These are phyloP conservation scores for Rutidosis leptorrhynchoides DNA, from an alignment of 129 eudicot species.

Conservation along the genomic window DNA sequence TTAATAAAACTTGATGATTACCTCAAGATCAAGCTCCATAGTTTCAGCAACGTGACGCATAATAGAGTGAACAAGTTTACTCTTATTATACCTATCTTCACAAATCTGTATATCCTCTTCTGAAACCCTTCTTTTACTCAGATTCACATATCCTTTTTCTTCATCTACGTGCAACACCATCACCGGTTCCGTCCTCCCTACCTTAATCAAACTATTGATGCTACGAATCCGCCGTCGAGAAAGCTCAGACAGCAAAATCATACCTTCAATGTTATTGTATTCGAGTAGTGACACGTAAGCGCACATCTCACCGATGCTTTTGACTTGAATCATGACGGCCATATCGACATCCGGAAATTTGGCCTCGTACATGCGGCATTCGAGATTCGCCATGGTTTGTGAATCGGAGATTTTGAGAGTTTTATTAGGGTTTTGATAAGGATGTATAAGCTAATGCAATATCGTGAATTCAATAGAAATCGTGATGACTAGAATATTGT, in stretches of 20 bases:
- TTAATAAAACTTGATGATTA: conserved; percentile 8
- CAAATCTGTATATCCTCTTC: conserved; percentile 87
- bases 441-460: not conserved
- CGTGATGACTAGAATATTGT: conserved; percentile 8
- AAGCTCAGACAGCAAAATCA: conserved; percentile 81
- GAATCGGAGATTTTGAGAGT: not conserved
- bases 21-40: conserved; percentile 71
- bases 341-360: conserved; percentile 75
- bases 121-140: conserved; percentile 82
- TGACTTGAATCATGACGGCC: conserved; percentile 94
- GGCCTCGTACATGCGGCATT: conserved; percentile 95
- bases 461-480: conserved; percentile 15
- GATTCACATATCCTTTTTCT: conserved; percentile 89
- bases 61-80: conserved; percentile 89
- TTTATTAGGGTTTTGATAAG: conserved; percentile 22
- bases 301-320: conserved; percentile 87
- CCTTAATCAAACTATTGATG: conserved; percentile 76
- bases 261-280: conserved; percentile 94
- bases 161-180: conserved; percentile 88
- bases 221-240: conserved; percentile 96
- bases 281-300: conserved; percentile 87
- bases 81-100: conserved; percentile 89
- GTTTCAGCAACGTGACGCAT: conserved; percentile 97
- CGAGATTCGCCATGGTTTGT: conserved; percentile 67
- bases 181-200: conserved; percentile 91